Evolutionary conservation across 2,329 filamentous ascomycete species (phyloP).

Genomic region (Plenodomus biglobosus): DNA sequence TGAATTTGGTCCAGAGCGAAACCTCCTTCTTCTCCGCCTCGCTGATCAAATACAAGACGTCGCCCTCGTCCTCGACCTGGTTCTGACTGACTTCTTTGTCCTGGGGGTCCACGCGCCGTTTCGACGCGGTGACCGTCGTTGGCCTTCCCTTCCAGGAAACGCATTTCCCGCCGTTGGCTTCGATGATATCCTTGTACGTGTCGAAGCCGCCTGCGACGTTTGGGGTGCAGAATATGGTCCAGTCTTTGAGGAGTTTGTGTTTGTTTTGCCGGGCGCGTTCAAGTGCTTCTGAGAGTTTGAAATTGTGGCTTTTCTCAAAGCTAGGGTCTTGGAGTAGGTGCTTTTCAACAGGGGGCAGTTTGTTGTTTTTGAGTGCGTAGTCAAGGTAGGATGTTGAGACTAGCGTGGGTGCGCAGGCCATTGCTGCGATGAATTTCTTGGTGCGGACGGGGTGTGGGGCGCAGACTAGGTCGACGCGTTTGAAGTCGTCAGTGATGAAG

Average conservation of each 20-base stretch:
- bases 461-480: constrained; percentile 79
- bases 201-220: constrained; percentile 78
- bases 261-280: constrained; percentile 73
- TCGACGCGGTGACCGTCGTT: constrained; percentile 61
- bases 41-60: constrained; percentile 75
- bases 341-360: constrained; percentile 64
- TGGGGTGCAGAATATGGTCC: constrained; percentile 82
- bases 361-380: constrained; percentile 68
- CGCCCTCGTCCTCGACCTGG: constrained; percentile 60
- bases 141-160: constrained; percentile 73
- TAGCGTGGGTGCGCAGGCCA: constrained; percentile 78
- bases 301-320: constrained; percentile 69
- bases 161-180: constrained; percentile 85
- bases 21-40: constrained; percentile 66
- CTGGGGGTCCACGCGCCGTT: constrained; percentile 32
- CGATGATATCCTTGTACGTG: constrained; percentile 81
- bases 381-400: constrained; percentile 80
- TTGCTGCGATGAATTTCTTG: constrained; percentile 85
- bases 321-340: constrained; percentile 71
- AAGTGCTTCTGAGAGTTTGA: constrained; percentile 69
- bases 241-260: constrained; percentile 71
- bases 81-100: constrained; percentile 53
- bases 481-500: constrained; percentile 72
- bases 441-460: constrained; percentile 87
- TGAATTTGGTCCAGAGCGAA: constrained; percentile 77